These are phyloP conservation scores for Saprolegnia parasitica DNA, from an alignment of 352 stramenopile genomes.

Conservation along the genomic window DNA sequence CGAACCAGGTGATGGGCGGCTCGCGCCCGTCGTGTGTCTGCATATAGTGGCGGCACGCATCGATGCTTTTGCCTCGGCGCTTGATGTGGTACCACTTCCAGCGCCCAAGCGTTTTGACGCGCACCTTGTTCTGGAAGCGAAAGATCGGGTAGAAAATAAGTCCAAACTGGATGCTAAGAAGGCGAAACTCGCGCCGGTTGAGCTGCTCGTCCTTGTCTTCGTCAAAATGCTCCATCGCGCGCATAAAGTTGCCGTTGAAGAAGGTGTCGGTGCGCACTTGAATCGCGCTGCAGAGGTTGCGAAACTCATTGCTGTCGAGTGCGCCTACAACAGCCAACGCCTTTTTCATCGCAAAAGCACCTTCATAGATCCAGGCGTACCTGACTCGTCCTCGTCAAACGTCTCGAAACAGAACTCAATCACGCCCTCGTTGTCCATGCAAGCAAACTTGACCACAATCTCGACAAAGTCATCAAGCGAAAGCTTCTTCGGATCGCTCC, in stretches of 20 bases:
- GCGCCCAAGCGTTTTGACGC: constrained; percentile 29
- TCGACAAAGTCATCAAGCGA: constrained; percentile 21
- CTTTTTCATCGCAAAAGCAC: no score
- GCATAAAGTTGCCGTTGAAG: constrained; percentile 23
- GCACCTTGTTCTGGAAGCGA: constrained; percentile 29
- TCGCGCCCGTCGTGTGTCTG: constrained; percentile 12
- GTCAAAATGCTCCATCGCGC: constrained; percentile 49
- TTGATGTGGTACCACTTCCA: constrained; percentile 27
- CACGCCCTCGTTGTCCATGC: constrained; percentile 1
- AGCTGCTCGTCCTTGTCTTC: constrained; percentile 53
- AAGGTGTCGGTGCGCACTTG: constrained; percentile 13
- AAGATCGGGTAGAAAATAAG: constrained; percentile 33
- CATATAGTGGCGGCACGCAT: constrained; percentile 30
- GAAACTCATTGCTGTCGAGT: constrained; percentile 30
- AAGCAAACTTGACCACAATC: constrained; percentile 17
- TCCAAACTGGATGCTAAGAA: constrained; percentile 28
- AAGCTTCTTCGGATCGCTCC: constrained; percentile 18
- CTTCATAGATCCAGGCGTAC: no score
- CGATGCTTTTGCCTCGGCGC: not conserved
- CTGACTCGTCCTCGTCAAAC: constrained; percentile 25
- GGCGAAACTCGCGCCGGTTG: constrained; percentile 46
- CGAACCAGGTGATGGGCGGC: constrained; percentile 16
- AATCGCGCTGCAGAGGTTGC: constrained; percentile 22
- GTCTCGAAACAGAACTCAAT: constrained; percentile 20
- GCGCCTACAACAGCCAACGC: constrained; percentile 18